These are phyloP conservation scores for Kodamaea lidongshanica DNA, from an alignment of 805 yeast genomes.

Conservation along the genomic window DNA sequence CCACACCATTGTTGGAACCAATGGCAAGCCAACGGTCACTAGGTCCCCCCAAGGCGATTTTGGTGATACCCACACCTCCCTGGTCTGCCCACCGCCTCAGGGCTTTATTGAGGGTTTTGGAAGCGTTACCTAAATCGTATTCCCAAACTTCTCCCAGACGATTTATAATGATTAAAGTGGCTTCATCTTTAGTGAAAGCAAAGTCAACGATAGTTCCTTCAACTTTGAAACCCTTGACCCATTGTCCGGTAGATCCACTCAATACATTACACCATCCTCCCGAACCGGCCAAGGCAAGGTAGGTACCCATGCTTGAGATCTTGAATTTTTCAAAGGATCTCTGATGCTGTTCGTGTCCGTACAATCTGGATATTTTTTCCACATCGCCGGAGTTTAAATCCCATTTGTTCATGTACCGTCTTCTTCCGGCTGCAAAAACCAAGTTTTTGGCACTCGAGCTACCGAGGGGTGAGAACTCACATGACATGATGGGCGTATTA, in stretches of 20 bases:
- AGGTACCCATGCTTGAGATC: slow-evolving; percentile 65
- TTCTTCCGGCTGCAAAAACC: slow-evolving; percentile 83
- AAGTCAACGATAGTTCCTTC: slow-evolving; percentile 85
- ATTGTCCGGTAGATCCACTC: slow-evolving; percentile 74
- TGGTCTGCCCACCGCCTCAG: slow-evolving; percentile 75
- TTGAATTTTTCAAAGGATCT: slow-evolving; percentile 82
- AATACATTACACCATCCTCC: slow-evolving; percentile 88
- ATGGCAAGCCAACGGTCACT: slow-evolving; percentile 78
- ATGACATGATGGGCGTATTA: slow-evolving; percentile 74
- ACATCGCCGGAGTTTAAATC: slow-evolving; percentile 63
- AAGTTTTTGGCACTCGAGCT: slow-evolving; percentile 31
- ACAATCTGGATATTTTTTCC: slow-evolving; percentile 81
- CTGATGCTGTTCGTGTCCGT: slow-evolving; percentile 86
- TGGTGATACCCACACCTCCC: slow-evolving; percentile 79
- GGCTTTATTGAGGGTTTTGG: slow-evolving; percentile 34
- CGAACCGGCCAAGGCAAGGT: slow-evolving; percentile 71
- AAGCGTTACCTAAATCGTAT: slow-evolving; percentile 35
- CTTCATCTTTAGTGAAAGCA: slow-evolving; percentile 51
- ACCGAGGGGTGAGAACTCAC: slow-evolving; percentile 48
- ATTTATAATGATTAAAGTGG: slow-evolving; percentile 52
- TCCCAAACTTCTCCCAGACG: slow-evolving; percentile 87
- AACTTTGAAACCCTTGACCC: slow-evolving; percentile 79
- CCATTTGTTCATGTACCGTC: slow-evolving; percentile 91
- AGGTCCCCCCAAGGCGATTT: slow-evolving; percentile 63
- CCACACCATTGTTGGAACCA: slow-evolving; percentile 86